A percentile compares a stretch with the other conserved stretches of the same genome.
Evolutionary conservation across 2,329 filamentous ascomycete species (phyloP).

Genomic region (Colletotrichum sp.): DNA sequence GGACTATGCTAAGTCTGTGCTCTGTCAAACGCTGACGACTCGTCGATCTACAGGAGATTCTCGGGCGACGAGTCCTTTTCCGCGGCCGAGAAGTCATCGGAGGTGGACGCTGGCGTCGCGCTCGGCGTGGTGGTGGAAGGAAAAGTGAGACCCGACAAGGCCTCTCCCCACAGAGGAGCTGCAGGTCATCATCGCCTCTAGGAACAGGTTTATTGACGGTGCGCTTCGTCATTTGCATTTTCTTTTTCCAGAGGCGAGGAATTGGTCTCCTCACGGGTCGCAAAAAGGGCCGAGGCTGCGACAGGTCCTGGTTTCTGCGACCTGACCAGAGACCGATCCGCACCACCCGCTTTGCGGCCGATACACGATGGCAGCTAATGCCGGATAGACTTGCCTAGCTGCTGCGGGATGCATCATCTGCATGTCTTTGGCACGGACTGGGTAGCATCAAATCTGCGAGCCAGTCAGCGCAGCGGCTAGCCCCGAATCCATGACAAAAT

Average conservation of each 20-base stretch:
- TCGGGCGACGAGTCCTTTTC: conserved; percentile 24
- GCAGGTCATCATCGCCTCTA: conserved; percentile 22
- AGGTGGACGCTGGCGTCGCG: conserved; percentile 21
- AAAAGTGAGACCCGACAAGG: conserved; percentile 9
- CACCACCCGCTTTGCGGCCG: conserved; percentile 19
- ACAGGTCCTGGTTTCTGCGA: conserved; percentile 11
- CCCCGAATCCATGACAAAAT: conserved; percentile 16
- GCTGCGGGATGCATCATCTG: conserved; percentile 22
- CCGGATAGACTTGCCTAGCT: conserved; percentile 21
- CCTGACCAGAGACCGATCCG: conserved; percentile 18
- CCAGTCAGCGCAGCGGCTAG: conserved; percentile 19
- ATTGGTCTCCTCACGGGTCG: not conserved
- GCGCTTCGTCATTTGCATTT: conserved; percentile 17
- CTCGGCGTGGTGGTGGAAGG: conserved; percentile 24
- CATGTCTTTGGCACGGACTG: conserved; percentile 17
- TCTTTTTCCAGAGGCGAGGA: conserved; percentile 2
- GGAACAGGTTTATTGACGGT: conserved; percentile 10
- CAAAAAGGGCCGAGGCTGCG: conserved; percentile 10
- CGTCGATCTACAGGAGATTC: conserved; percentile 16
- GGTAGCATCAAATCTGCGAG: conserved; percentile 18
- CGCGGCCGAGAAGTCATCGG: conserved; percentile 8
- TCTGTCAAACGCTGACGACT: conserved; percentile 8
- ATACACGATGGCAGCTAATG: conserved; percentile 22
- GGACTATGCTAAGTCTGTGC: not conserved
- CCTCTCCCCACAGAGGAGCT: conserved; percentile 8